Base-by-base conservation (phyloP, 1,284 basidiomycete genomes). In the Gymnopus androsaceus region DNA sequence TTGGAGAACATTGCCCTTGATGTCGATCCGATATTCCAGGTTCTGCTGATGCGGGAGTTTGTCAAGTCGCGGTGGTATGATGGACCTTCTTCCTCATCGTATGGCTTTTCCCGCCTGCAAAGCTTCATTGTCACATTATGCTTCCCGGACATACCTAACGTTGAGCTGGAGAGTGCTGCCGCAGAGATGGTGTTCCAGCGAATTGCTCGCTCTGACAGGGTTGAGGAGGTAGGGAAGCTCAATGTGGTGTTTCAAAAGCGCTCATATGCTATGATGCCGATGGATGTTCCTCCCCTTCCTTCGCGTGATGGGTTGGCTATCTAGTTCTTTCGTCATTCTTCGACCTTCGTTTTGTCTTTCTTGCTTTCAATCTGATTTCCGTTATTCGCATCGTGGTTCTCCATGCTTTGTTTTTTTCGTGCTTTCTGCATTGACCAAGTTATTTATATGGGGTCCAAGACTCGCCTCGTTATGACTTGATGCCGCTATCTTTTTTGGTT, bases 1-100 rank as follows among this genome's bases (percentile, higher is more conserved):
- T 38, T 50, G 36, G 48, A 50, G 17, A 50, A 50, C 15, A 31
- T 50, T 36, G 48, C 48, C 14, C 36, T 50, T n/a, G 48, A 50
- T 31, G 38, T 50, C 21, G 48, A 50, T 28, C 48, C 48, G 21
- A 50, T 50, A 8, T 50, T 40, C 11, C 48, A 50, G n/a, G 48
- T 50, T 30, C 11, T 28, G 12, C n/a, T 25, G 8, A 50, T 50
- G 48, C 34, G 34, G 5, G 34, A 50, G 11, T 40, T 50, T 3
- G 48, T 50, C 17, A 50, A 30, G 21, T 50, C 48, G 15, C 48
- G 48, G 21, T 50, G 48, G 48, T 37, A 30, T 17, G 48, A 50
- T 38, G n/a, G 36, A n/a, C 1, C 33, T 8, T 33, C 30, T 23
- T 15, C 15, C 33, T 49, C 45, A 3, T 11, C 34, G 11, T 3